Percentiles rank a stretch among this genome's conserved stretches.
Conservation (phyloP, 73 alveolate genomes). For the Paramecium sexaurelia region DNA sequence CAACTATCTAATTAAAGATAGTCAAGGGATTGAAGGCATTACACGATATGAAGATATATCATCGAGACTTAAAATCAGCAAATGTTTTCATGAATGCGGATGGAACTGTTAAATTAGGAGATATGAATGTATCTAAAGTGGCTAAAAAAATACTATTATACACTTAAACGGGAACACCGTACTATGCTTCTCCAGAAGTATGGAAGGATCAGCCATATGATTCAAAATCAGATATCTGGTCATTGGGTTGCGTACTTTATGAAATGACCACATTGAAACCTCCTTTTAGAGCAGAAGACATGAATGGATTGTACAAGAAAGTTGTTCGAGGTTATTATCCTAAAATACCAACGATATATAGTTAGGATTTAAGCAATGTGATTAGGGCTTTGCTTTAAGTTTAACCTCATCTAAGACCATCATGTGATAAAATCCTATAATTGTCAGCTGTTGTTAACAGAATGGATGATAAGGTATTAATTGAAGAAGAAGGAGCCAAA, state of each 20-base stretch:
- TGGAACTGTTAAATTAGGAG: slow-evolving; percentile 92
- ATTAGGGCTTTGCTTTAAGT: slow-evolving; percentile 76
- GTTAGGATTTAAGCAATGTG: slow-evolving; percentile 76
- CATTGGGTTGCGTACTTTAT: slow-evolving; percentile 96
- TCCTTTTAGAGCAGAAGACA: slow-evolving; percentile 96
- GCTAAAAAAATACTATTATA: slow-evolving; percentile 85
- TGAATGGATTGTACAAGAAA: slow-evolving; percentile 88
- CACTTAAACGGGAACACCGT: slow-evolving; percentile 98
- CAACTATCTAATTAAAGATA: slow-evolving; percentile 29
- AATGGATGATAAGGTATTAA: slow-evolving; percentile 59
- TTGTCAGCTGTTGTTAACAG: slow-evolving; percentile 58
- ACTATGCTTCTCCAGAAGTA: slow-evolving; percentile 97
- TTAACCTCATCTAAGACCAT: slow-evolving; percentile 66
- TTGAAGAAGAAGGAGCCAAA: slow-evolving; percentile 57
- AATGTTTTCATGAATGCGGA: slow-evolving; percentile 87
- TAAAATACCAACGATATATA: slow-evolving; percentile 79
- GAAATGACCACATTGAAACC: slow-evolving; percentile 96
- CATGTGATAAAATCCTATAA: slow-evolving; percentile 58
- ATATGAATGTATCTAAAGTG: slow-evolving; percentile 91
- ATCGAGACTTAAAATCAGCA: slow-evolving; percentile 88
- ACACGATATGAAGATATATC: slow-evolving; percentile 83
- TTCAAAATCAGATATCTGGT: slow-evolving; percentile 96
- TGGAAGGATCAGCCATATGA: slow-evolving; percentile 98
- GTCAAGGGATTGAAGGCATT: slow-evolving; percentile 79
- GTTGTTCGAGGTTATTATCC: slow-evolving; percentile 84